Percentiles rank a stretch among this genome's conserved stretches.
Evolutionary conservation across 352 stramenopile genomes (phyloP).

Genomic region (Aphanomyces stellatus): DNA sequence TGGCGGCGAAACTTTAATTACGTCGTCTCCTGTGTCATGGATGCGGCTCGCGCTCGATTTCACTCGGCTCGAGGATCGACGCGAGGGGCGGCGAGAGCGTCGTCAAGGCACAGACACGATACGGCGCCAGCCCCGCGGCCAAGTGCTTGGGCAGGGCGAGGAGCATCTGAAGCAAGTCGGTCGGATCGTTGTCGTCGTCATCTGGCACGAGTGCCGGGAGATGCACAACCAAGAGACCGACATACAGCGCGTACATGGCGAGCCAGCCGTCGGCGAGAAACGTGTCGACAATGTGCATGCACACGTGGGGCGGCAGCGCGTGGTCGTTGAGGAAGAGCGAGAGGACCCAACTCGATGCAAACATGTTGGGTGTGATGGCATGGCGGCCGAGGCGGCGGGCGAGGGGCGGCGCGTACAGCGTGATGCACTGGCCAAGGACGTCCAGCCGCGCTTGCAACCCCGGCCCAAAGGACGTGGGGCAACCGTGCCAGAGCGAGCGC

Average conservation of each 20-base stretch:
- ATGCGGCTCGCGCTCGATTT: neutral
- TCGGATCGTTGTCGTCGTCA: neutral
- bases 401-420: neutral
- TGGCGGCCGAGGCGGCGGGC: neutral
- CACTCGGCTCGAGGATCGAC: neutral
- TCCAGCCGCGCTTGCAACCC: neutral
- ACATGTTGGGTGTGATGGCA: constrained; percentile 3
- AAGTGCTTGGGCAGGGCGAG: constrained; percentile 1
- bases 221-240: constrained; percentile 3
- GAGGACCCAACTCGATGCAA: constrained; percentile 7
- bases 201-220: neutral
- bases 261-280: neutral
- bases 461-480: neutral
- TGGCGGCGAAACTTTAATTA: neutral
- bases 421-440: neutral
- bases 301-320: neutral
- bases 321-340: constrained; percentile 12
- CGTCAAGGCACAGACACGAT: neutral
- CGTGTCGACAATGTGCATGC: constrained; percentile 9
- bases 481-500: neutral
- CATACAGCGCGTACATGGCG: constrained; percentile 8
- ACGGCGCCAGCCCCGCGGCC: neutral
- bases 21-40: neutral
- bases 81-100: neutral
- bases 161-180: neutral